A percentile compares a stretch with the other conserved stretches of the same genome.
These are phyloP conservation scores for Epichloe brachyelytri DNA, from an alignment of 2,329 filamentous ascomycete species.

Conservation along the genomic window DNA sequence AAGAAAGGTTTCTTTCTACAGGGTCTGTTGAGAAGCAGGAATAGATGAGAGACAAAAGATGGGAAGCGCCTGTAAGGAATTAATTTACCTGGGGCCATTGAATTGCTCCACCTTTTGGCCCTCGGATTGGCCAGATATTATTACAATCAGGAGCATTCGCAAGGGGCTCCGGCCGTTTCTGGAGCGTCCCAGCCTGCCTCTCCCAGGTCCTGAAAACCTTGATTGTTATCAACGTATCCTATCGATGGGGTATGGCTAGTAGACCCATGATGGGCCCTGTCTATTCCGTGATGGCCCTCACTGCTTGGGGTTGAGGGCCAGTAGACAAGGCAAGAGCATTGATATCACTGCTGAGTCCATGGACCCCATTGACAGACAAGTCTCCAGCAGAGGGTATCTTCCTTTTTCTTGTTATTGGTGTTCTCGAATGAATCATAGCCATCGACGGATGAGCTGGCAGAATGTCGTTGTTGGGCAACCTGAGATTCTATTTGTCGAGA, in stretches of 20 bases:
- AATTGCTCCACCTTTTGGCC: slow-evolving; percentile 31
- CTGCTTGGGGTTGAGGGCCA: slow-evolving; percentile 10
- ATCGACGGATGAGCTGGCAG: slow-evolving; percentile 60
- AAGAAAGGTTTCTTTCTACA: background rate
- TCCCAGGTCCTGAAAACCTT: slow-evolving; percentile 67
- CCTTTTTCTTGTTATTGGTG: slow-evolving; percentile 98
- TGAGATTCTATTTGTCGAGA: slow-evolving; percentile 31
- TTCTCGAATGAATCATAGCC: slow-evolving; percentile 98
- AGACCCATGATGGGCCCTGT: slow-evolving; percentile 13
- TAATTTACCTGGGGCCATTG: slow-evolving; percentile 35
- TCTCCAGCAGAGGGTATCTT: slow-evolving; percentile 89
- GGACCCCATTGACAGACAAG: slow-evolving; percentile 33
- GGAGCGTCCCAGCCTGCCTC: slow-evolving; percentile 67
- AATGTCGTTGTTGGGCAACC: slow-evolving; percentile 40
- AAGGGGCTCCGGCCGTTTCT: slow-evolving; percentile 50
- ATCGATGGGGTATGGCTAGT: slow-evolving; percentile 25
- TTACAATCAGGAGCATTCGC: slow-evolving; percentile 45
- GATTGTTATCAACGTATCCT: slow-evolving; percentile 34
- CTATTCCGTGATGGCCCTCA: slow-evolving; percentile 18
- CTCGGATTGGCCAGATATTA: slow-evolving; percentile 40
- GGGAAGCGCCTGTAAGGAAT: background rate
- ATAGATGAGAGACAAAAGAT: background rate
- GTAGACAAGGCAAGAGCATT: slow-evolving; percentile 20
- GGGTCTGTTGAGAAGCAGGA: background rate
- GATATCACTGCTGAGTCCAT: slow-evolving; percentile 27